phyloP scores from a whole-genome alignment of 441 rosid species.

The Croton laevigatus region DNA sequence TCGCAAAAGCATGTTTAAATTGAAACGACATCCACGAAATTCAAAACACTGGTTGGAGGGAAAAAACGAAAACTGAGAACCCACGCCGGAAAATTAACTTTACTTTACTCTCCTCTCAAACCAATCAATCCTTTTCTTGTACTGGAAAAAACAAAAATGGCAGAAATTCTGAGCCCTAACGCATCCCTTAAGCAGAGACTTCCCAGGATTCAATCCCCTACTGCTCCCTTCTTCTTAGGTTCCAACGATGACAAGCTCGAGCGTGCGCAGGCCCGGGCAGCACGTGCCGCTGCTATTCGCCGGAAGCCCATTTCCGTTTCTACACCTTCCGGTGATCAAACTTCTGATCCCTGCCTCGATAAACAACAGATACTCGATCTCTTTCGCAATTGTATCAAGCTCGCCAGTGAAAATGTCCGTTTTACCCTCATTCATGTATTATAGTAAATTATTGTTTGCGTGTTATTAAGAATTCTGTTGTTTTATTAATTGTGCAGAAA shows the following conservation, averaged over 20 bases:
- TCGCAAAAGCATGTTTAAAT: too few species aligned
- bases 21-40: not conserved
- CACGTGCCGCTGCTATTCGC: slow-evolving; percentile 78
- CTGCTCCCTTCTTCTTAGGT: slow-evolving; percentile 65
- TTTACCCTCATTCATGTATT: not conserved
- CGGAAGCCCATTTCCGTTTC: slow-evolving; percentile 46
- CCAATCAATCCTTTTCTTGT: not conserved
- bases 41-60: slow-evolving; percentile 7
- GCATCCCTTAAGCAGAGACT: slow-evolving; percentile 42
- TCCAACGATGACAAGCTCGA: slow-evolving; percentile 76
- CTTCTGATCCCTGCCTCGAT: slow-evolving; percentile 57
- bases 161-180: slow-evolving; percentile 63
- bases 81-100: not conserved
- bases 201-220: slow-evolving; percentile 70
- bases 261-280: slow-evolving; percentile 87
- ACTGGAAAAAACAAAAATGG: slow-evolving; percentile 35
- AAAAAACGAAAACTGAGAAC: not conserved
- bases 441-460: not conserved
- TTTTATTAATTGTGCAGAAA: slow-evolving; percentile 48
- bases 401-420: slow-evolving; percentile 85
- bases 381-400: slow-evolving; percentile 85
- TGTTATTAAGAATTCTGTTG: not conserved
- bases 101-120: not conserved
- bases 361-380: slow-evolving; percentile 79
- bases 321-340: slow-evolving; percentile 22